Evolutionary conservation across 441 rosid genomes (phyloP), one percentile per base, ranked within the genome.

Genomic region (Erysimum pusillum): DNA sequence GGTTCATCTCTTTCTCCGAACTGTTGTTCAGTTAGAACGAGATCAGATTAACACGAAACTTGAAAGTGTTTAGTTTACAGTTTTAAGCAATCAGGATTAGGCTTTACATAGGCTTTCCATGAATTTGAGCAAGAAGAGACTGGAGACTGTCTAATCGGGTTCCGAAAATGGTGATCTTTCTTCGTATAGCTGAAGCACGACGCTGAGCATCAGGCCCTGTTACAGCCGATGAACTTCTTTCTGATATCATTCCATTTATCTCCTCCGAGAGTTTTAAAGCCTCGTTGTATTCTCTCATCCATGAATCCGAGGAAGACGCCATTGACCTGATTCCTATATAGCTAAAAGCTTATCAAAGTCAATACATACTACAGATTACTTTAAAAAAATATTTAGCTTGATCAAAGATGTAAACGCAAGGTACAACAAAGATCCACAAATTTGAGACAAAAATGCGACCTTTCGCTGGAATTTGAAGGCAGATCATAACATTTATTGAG

Each of bases 1-100:
- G 90, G 57, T 94, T 94, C 94, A 92, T 88, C 86, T 94, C 99
- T 81, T 89, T 94, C 78, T 94, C 98, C 14, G 97, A 88, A 65
- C 97, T 95, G 91, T 51, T 51, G 12, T 28, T 58, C 32, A 35
- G 35, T 63, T n/a, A 7, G 22, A 62, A 62, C 38, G 44, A 60
- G 17, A 57, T 25, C 13, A 65, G 35, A 31, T 38, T 4, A 39
- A 52, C 49, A 49, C 45, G 39, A 49, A 1, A 31, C 11, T 20
- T 32, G 51, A 6, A 44, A 22, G 61, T 22, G 28, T 64, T 7
- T 51, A 52, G 6, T 65, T 20, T 32, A 42, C 31, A 45, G 58
- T 3, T 20, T 63, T 5, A 61, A n/a, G 44, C 71, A 63, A 61
- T 13, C 4, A 53, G 9, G 3, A 39, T 36, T 7, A 15, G 31